Conservation (phyloP, 768 basidiomycete species). For the Rhizopogon rudus region DNA sequence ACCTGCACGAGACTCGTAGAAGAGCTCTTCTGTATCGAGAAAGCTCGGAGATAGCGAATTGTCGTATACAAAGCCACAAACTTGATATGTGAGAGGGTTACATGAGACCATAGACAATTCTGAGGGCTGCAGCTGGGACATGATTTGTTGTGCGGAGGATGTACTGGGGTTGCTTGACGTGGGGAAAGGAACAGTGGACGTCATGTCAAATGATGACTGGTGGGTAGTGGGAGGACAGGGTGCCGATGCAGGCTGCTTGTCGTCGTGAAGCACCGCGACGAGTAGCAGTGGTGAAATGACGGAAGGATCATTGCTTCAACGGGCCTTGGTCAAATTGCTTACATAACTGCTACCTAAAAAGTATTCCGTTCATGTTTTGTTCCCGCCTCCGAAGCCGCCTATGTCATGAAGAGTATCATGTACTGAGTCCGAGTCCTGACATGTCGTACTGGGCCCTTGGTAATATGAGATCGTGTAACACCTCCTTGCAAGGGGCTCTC, state of each 20-base stretch:
- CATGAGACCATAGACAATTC: conserved; percentile 32
- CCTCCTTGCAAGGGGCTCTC: no score
- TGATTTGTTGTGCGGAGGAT: neutral
- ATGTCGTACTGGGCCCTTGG: no score
- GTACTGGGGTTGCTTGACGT: neutral
- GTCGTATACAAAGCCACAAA: conserved; percentile 68
- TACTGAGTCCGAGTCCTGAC: no score
- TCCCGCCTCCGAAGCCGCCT: no score
- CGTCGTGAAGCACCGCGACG: neutral
- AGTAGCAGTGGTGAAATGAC: neutral
- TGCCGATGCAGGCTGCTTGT: neutral
- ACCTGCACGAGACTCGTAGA: conserved; percentile 73
- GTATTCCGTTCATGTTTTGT: no score
- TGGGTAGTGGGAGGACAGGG: no score
- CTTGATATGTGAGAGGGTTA: conserved; percentile 59
- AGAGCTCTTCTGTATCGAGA: conserved; percentile 49
- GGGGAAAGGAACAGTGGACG: neutral
- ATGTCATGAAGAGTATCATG: no score
- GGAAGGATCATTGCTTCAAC: neutral
- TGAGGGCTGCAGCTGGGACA: neutral
- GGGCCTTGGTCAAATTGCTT: no score
- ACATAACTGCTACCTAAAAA: no score
- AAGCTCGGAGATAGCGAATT: conserved; percentile 39
- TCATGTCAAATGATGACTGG: neutral
- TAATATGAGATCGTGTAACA: no score